Evolutionary conservation across 805 yeast species (phyloP).

Genomic region (Yarrowia osloensis): DNA sequence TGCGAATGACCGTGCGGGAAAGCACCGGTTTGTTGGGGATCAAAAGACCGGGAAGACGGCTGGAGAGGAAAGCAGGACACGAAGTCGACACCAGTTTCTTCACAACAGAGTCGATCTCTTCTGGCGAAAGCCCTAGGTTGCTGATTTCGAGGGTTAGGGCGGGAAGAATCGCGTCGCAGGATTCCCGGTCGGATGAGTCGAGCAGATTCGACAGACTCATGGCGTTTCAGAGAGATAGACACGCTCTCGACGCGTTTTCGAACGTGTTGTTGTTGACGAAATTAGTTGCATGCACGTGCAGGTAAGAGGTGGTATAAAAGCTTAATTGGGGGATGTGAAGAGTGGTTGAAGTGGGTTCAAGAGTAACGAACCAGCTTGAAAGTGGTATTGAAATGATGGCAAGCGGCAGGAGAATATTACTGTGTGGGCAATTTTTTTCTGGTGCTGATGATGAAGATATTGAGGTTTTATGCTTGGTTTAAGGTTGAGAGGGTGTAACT

Average conservation of each 20-base stretch:
- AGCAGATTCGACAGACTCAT: not conserved
- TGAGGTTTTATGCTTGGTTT: no score
- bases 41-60: not conserved
- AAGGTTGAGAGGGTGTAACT: no score
- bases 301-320: not conserved
- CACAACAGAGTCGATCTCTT: not conserved
- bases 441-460: not conserved
- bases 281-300: not conserved
- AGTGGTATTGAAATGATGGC: not conserved
- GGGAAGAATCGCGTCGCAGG: not conserved
- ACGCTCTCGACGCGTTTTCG: not conserved
- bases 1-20: not conserved
- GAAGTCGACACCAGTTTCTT: not conserved
- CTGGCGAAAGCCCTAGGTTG: not conserved
- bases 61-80: not conserved
- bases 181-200: not conserved
- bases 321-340: not conserved
- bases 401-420: not conserved
- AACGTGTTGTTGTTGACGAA: not conserved
- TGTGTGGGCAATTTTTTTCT: not conserved
- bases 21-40: constrained; percentile 13
- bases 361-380: no score
- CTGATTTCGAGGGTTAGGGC: not conserved
- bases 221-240: not conserved
- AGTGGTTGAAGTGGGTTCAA: not conserved